Percentiles rank a stretch among this genome's conserved stretches.
phyloP scores from a whole-genome alignment of 225 moss, liverwort and hornwort genomes.

The Polytrichum formosum region DNA sequence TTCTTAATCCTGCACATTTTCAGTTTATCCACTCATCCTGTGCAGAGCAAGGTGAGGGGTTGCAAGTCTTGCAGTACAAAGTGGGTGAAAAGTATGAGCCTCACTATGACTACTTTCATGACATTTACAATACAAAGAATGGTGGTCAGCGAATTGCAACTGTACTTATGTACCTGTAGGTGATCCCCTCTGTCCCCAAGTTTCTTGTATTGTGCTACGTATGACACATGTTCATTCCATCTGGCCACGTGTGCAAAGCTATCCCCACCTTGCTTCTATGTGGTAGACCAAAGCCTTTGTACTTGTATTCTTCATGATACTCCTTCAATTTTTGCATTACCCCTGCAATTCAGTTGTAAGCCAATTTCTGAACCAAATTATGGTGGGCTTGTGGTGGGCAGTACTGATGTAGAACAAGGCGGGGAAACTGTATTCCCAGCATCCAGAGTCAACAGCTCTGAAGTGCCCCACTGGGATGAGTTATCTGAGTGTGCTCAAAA shows the following conservation, averaged over 20 bases:
- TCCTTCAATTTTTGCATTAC: no score
- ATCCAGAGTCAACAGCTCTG: slow-evolving; percentile 64
- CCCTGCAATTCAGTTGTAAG: no score
- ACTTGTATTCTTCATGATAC: neutral
- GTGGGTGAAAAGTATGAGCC: slow-evolving; percentile 94
- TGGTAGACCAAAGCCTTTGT: neutral
- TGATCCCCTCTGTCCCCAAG: slow-evolving; percentile 12
- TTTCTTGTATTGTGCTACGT: neutral
- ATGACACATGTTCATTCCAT: neutral
- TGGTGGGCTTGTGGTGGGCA: slow-evolving; percentile 30
- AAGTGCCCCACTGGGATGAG: slow-evolving; percentile 73
- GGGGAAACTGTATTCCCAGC: slow-evolving; percentile 99
- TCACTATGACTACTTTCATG: slow-evolving; percentile 98
- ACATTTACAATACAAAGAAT: slow-evolving; percentile 85
- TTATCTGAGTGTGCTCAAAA: slow-evolving; percentile 82
- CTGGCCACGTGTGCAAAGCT: no score
- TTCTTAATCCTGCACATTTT: no score
- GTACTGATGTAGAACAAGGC: slow-evolving; percentile 90
- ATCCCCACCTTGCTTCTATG: no score
- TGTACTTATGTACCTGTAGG: slow-evolving; percentile 95
- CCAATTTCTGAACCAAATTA: neutral
- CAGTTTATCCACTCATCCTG: neutral
- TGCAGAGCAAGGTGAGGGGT: slow-evolving; percentile 97
- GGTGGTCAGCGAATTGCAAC: slow-evolving; percentile 97
- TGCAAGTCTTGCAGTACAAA: slow-evolving; percentile 96